phyloP scores from a whole-genome alignment of 345 rosid species.

The Hibiscus tridactylites region DNA sequence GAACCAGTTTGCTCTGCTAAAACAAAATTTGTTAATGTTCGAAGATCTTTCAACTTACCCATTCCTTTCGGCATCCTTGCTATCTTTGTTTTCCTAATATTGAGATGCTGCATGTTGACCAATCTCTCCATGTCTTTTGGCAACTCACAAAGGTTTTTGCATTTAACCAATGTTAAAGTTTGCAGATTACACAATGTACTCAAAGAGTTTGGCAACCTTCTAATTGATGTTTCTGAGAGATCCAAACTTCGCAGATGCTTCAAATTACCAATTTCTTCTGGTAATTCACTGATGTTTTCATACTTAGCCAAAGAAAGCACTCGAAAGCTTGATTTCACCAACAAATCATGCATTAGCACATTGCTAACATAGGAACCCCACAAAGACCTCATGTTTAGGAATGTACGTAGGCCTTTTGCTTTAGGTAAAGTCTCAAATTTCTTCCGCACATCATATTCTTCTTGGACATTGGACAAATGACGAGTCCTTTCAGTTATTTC shows the following conservation, averaged over 20 bases:
- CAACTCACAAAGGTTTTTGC: constrained; percentile 18
- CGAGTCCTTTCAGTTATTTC: background rate
- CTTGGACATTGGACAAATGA: constrained; percentile 2
- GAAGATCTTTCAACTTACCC: constrained; percentile 20
- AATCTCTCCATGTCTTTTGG: constrained; percentile 27
- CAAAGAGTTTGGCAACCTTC: background rate
- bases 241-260: constrained; percentile 8
- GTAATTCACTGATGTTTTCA: background rate
- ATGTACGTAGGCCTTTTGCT: constrained; percentile 7
- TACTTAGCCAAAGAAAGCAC: background rate
- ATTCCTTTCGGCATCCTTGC: constrained; percentile 31
- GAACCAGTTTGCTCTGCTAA: constrained; percentile 20
- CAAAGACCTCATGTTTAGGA: background rate
- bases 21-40: constrained; percentile 24
- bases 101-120: constrained; percentile 25
- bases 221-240: background rate
- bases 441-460: background rate
- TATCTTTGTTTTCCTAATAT: constrained; percentile 16
- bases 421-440: background rate
- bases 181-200: constrained; percentile 27
- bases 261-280: background rate
- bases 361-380: background rate
- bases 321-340: background rate
- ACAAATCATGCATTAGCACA: background rate
- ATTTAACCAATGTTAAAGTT: constrained; percentile 19